phyloP scores from a whole-genome alignment of 2,329 filamentous ascomycete species.

The Paecilomyces sp. region DNA sequence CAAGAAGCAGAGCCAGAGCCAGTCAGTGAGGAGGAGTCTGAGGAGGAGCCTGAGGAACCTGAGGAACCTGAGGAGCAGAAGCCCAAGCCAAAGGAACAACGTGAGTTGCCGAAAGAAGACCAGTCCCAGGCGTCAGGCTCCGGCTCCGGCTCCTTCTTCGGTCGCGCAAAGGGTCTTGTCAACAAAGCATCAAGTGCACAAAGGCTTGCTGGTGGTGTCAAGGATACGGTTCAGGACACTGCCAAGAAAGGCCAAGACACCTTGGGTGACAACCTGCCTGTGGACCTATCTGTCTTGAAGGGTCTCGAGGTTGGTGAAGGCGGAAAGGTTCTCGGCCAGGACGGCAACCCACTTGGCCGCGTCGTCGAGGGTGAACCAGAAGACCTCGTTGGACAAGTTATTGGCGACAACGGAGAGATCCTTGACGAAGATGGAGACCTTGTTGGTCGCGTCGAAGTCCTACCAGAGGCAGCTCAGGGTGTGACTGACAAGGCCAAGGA shows the following conservation, averaged over 20 bases:
- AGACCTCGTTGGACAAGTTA: constrained; percentile 24
- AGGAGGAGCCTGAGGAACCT: background rate
- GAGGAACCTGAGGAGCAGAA: constrained; percentile 1
- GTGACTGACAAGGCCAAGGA: constrained; percentile 26
- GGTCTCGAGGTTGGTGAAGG: constrained; percentile 42
- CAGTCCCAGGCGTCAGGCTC: constrained; percentile 20
- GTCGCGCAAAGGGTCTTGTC: constrained; percentile 8
- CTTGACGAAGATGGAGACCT: constrained; percentile 30
- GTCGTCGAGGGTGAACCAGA: constrained; percentile 28
- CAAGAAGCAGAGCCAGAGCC: constrained; percentile 5
- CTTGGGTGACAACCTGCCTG: constrained; percentile 8
- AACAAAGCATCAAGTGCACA: constrained; percentile 12
- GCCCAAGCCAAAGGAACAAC: constrained; percentile 3
- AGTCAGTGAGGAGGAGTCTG: background rate
- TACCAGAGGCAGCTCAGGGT: constrained; percentile 3
- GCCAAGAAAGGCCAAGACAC: constrained; percentile 3
- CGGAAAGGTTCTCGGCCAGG: constrained; percentile 40
- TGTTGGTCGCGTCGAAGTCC: constrained; percentile 17
- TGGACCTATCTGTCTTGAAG: constrained; percentile 24
- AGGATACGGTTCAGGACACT: constrained; percentile 8
- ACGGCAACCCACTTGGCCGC: constrained; percentile 22
- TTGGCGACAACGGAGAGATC: constrained; percentile 30
- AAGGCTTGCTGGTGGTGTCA: constrained; percentile 8
- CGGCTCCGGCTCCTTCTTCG: constrained; percentile 12
- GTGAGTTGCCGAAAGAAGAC: background rate